Percentiles rank a stretch among this genome's conserved stretches.
These are phyloP conservation scores for Tuber aestivum DNA, from an alignment of 495 filamentous ascomycete species.

Conservation along the genomic window DNA sequence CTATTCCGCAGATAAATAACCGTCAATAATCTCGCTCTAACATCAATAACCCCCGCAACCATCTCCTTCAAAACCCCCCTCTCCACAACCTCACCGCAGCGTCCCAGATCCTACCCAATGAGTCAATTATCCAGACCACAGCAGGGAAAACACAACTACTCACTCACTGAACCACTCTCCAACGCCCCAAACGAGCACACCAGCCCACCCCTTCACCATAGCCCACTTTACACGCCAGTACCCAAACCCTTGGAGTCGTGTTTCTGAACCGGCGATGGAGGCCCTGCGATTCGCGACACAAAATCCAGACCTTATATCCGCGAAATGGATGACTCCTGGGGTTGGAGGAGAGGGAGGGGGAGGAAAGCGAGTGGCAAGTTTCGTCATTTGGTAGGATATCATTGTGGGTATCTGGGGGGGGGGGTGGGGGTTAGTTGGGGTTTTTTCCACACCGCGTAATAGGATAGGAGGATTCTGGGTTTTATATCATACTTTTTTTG, in stretches of 20 bases:
- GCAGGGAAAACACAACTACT: neutral
- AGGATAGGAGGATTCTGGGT: neutral
- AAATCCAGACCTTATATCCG: neutral
- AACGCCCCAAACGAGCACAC: neutral
- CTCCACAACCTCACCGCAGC: neutral
- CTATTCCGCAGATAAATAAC: neutral
- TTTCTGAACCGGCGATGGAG: neutral
- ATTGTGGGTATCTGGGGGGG: neutral
- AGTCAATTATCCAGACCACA: neutral
- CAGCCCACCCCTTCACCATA: neutral
- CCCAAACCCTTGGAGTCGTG: neutral
- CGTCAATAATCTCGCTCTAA: neutral
- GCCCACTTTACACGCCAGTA: neutral
- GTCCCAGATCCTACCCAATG: neutral
- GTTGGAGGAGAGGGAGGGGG: neutral
- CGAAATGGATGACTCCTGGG: neutral
- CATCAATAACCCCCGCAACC: neutral
- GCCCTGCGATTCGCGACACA: neutral
- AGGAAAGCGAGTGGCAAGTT: neutral
- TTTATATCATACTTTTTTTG: too few relatives aligned
- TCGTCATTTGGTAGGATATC: neutral
- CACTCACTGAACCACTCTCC: neutral
- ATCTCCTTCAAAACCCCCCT: neutral
- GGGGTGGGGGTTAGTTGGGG: neutral
- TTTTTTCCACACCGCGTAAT: neutral